Evolutionary conservation across 345 rosid genomes (phyloP), one percentile per base, ranked within the genome.

Genomic region (Trapa incisa): DNA sequence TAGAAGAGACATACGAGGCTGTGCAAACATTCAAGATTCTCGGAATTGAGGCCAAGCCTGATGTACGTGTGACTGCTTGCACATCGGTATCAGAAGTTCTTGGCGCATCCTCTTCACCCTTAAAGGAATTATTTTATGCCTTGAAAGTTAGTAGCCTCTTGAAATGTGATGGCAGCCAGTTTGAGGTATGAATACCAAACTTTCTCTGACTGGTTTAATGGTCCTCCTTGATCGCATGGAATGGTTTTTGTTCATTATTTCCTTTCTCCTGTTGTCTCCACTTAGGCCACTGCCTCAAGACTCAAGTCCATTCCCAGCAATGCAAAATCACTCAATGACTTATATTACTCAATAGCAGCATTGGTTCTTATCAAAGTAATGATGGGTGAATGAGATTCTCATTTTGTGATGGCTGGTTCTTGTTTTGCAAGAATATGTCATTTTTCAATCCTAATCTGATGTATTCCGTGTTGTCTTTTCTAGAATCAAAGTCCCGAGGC

Each of bases 301-400:
- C 94, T 91, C 68, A 86, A 87, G 80, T 75, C 82, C 71, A 85
- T 80, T 8, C 77, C 76, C 64, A 77, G 80, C 64, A 84, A 77
- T 69, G 93, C 98, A 8, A 84, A 81, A 71, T 82, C 83, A 57
- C 77, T 95, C 87, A 83, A 79, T 69, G 98, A 87, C 71, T 87
- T 83, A 78, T 83, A 89, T 76, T 69, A 89, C 74, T 78, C 93
- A n/a, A 73, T 91, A 11, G 81, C 89, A 73, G 83, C 94, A 56
- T 75, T 91, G 85, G 76, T 73, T 64, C 85, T 89, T 71, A 77
- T 86, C 74, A 89, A 89, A 98, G 99, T 91, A 83, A 85, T 47
- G 17, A 35, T 3, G 36, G 33, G n/a, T 35, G n/a, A 4, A 37
- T 33, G 36, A 29, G 42, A 17, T 48, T 14, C 52, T 41, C 13